Evolutionary conservation across 305 asterid species (phyloP), one percentile per base, ranked within the genome.

Genomic region (Solanum aculeatissimum): DNA sequence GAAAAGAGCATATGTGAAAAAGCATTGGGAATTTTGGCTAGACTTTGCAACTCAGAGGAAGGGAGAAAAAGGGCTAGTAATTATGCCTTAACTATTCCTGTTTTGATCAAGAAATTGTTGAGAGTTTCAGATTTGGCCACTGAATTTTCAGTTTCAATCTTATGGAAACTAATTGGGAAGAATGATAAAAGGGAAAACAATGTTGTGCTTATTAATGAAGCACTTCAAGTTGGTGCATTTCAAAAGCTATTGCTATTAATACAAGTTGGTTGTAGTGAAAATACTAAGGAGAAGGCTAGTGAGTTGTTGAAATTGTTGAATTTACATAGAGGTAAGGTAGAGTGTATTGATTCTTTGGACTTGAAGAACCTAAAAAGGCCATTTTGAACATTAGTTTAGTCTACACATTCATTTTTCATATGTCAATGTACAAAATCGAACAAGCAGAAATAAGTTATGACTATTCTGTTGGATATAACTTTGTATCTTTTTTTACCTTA

Each of bases 111-210:
- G 92, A 93, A 93, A 81, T 23, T 93, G 6, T 72, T 91, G 62
- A 83, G 94, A 1, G 90, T 93, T 84, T 93, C 97, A 19, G 91
- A 87, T 23, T 38, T 89, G 89, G 91, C 93, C 1, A 91, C 94
- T 0, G 91, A 88, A 82, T 87, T 93, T 86, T 86, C 92, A 32
- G 90, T 91, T 62, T 92, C 93, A 29, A 87, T 90, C 45, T 57
- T 93, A 43, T 87, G 80, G 88, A 91, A 88, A 83, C 57, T 92
- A 19, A 84, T 86, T 29, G 84, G 74, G 86, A 51, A 87, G 21
- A 84, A 47, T 4, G 85, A 83, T 9, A 45, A n/a, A 27, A 86
- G 75, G 58, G 78, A 70, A 11, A 35, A 35, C 5, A 77, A 27
- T 49, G 10, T 49, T 25, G 83, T 70, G 80, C 68, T 86, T 42